phyloP scores from a whole-genome alignment of 805 yeast genomes.

The Jamesozyma hellenica region DNA sequence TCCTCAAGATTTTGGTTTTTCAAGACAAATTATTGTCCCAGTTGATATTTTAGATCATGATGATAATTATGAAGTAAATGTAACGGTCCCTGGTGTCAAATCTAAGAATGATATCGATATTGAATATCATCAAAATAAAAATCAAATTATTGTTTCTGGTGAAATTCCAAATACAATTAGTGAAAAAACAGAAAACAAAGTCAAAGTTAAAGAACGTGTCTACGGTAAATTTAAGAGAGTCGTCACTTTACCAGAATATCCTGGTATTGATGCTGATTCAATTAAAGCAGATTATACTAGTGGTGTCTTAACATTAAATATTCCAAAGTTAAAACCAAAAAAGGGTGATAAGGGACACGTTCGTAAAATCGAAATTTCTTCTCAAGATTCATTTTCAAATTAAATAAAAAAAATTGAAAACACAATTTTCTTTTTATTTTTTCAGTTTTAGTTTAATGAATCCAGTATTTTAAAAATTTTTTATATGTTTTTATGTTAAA shows the following conservation, averaged over 20 bases:
- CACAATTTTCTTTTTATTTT: no score
- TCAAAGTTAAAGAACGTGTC: constrained; percentile 29
- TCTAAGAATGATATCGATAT: constrained; percentile 34
- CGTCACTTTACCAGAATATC: constrained; percentile 32
- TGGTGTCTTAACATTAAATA: constrained; percentile 35
- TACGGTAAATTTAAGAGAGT: constrained; percentile 36
- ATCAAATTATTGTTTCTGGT: constrained; percentile 37
- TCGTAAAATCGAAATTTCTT: constrained; percentile 24
- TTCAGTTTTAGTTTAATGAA: no score
- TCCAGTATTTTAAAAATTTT: no score
- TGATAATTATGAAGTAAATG: constrained; percentile 32
- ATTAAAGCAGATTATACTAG: constrained; percentile 38
- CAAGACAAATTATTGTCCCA: constrained; percentile 30
- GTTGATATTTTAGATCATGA: constrained; percentile 39
- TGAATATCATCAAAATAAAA: constrained; percentile 38
- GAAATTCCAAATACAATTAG: constrained; percentile 27
- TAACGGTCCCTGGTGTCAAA: constrained; percentile 41
- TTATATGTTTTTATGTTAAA: no score
- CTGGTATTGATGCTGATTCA: constrained; percentile 34
- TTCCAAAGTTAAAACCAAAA: constrained; percentile 32
- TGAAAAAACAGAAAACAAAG: constrained; percentile 15
- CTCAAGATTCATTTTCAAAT: constrained; percentile 13
- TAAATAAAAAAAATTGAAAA: background rate
- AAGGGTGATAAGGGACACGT: constrained; percentile 16
- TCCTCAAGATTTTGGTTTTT: constrained; percentile 17